phyloP scores from a whole-genome alignment of 1,139 yeast species.

The Meyerozyma carpophila region DNA sequence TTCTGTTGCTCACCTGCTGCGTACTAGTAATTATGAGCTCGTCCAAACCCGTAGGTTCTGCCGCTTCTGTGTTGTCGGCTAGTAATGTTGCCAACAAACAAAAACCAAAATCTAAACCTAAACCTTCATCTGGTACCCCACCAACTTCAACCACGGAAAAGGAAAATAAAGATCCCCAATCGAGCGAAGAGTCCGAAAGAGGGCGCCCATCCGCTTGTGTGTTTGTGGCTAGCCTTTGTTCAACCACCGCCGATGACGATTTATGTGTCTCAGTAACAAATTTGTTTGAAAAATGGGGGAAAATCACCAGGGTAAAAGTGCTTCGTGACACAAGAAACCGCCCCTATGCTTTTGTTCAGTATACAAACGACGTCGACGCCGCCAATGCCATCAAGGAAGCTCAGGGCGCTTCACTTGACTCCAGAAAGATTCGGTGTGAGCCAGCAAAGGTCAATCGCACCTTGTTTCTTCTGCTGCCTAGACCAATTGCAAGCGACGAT shows the following conservation, averaged over 20 bases:
- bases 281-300: constrained; percentile 66
- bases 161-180: neutral
- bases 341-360: constrained; percentile 94
- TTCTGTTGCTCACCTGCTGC: neutral
- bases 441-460: constrained; percentile 90
- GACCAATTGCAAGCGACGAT: constrained; percentile 8
- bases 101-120: neutral
- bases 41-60: neutral
- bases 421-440: constrained; percentile 79
- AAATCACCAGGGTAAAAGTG: constrained; percentile 71
- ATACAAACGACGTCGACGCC: constrained; percentile 66
- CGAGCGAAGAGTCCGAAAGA: neutral
- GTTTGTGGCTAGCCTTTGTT: constrained; percentile 77
- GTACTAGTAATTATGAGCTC: neutral
- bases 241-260: constrained; percentile 61
- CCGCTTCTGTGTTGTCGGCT: neutral
- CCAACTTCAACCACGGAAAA: neutral
- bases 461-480: constrained; percentile 45
- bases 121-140: neutral
- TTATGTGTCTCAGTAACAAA: constrained; percentile 61
- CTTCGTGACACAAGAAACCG: constrained; percentile 76
- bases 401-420: constrained; percentile 65
- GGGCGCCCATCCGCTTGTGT: constrained; percentile 77
- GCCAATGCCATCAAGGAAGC: constrained; percentile 61
- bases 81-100: neutral